Evolutionary conservation across 495 filamentous ascomycete genomes (phyloP), one percentile per base, ranked within the genome.

Genomic region (Aspergillus saccharolyticus): DNA sequence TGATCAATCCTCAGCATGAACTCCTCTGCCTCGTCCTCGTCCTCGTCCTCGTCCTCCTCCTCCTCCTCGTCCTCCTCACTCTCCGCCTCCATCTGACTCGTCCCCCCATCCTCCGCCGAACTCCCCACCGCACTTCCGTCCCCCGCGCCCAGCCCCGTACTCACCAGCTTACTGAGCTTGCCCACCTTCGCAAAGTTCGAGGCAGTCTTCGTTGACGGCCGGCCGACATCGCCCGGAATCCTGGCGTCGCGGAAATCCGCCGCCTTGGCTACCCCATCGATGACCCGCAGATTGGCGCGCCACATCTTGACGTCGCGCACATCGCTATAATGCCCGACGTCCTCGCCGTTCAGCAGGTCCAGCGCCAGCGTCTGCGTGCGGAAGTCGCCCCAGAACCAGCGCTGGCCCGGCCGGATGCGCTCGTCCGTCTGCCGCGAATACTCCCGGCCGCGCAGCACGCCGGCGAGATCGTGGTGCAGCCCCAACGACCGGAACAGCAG

Each of bases 381-480:
- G 46, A 70, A 72, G 48, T 85, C 81, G 17, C 74, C 79, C 81
- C 81, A 85, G 65, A 80, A 82, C 80, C 80, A 84, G 2, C 63
- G 57, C n/a, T 73, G 68, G 4, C 63, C 70, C 6, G 64, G 48
- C 0, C 66, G 59, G 25, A 84, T 81, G 10, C 81, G 79, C 0
- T 59, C 53, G 39, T 85, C 81, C 7, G 70, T 64, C 30, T 66
- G 53, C 7, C 63, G 43, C 0, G 80, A 77, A 59, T 73, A 83
- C 6, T 63, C 58, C 15, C 83, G 72, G 12, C 66, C 78, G 22
- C 67, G 63, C 3, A 71, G 43, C 12, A 79, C 61, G 4, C 74
- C 74, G 39, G 65, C 58, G 4, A 80, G 56, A 43, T 74, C 69
- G 17, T 66, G 66, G 10, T 60, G 64, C 7, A 77, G 54, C 0